Evolutionary conservation across 1,284 basidiomycete genomes (phyloP).

Genomic region (Boletus mariae): DNA sequence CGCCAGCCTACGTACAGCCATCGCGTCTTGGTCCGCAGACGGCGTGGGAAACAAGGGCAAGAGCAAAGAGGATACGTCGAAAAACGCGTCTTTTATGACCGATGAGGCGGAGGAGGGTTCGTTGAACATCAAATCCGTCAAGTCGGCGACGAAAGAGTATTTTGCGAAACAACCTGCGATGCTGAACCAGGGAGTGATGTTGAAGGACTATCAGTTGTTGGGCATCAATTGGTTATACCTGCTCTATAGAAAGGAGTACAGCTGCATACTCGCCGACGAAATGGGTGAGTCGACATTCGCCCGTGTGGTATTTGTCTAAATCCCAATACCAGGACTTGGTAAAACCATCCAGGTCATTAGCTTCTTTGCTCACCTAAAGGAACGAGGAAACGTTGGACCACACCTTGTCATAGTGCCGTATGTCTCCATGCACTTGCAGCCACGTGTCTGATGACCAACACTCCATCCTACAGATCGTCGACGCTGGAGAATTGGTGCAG

Average conservation of each 20-base stretch:
- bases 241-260: slow-evolving; percentile 76
- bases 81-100: slow-evolving; percentile 25
- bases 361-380: slow-evolving; percentile 88
- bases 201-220: slow-evolving; percentile 96
- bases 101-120: slow-evolving; percentile 58
- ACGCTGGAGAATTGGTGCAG: slow-evolving; percentile 98
- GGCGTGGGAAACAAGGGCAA: slow-evolving; percentile 43
- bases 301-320: neutral
- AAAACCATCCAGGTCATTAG: slow-evolving; percentile 99
- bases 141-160: slow-evolving; percentile 51
- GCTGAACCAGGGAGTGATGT: slow-evolving; percentile 65
- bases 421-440: slow-evolving; percentile 46
- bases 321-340: slow-evolving; percentile 67
- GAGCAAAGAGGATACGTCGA: slow-evolving; percentile 27
- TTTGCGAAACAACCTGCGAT: slow-evolving; percentile 74
- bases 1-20: slow-evolving; percentile 57
- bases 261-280: slow-evolving; percentile 97
- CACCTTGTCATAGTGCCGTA: slow-evolving; percentile 95
- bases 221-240: slow-evolving; percentile 98
- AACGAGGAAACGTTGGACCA: slow-evolving; percentile 73
- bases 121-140: slow-evolving; percentile 51
- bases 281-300: slow-evolving; percentile 65
- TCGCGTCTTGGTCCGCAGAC: slow-evolving; percentile 72
- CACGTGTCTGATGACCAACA: slow-evolving; percentile 13
- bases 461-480: slow-evolving; percentile 62